Percentiles rank a stretch among this genome's conserved stretches.
phyloP scores from a whole-genome alignment of 176 grass and related monocot species.

The Dendrocalamus sinicus region DNA sequence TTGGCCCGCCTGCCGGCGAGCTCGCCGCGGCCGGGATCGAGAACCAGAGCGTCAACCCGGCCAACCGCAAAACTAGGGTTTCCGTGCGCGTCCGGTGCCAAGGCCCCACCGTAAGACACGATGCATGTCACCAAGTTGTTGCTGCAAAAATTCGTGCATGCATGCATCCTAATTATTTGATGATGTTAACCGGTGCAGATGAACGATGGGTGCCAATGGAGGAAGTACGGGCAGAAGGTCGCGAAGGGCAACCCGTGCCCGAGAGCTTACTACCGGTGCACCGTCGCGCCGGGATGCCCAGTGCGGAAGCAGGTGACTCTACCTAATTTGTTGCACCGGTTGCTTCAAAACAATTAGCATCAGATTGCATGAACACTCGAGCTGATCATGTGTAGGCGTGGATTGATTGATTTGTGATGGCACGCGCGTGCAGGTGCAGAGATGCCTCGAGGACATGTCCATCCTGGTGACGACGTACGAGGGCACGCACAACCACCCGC shows the following conservation, averaged over 20 bases:
- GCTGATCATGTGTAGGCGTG: background rate
- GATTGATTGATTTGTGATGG: conserved; percentile 23
- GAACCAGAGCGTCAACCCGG: conserved; percentile 80
- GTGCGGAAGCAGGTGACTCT: conserved; percentile 83
- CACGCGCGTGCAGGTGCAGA: conserved; percentile 61
- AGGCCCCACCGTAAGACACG: conserved; percentile 82
- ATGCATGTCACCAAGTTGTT: conserved; percentile 2
- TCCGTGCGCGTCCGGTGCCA: conserved; percentile 89
- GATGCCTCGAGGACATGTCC: conserved; percentile 95
- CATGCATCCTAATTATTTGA: background rate
- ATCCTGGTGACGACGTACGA: conserved; percentile 98
- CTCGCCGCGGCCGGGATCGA: conserved; percentile 41
- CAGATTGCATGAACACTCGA: background rate
- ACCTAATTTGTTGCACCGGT: background rate
- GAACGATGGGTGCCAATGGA: conserved; percentile 98
- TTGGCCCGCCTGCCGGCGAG: conserved; percentile 27
- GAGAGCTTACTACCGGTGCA: conserved; percentile 92
- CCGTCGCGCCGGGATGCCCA: conserved; percentile 89
- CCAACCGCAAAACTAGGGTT: conserved; percentile 98
- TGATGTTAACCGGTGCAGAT: conserved; percentile 53
- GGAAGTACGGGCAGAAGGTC: conserved; percentile 96
- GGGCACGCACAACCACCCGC: conserved; percentile 97
- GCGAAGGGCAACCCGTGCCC: conserved; percentile 99
- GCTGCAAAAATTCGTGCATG: background rate
- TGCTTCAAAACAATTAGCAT: background rate